Percentiles rank a stretch among this genome's conserved stretches.
phyloP scores from a whole-genome alignment of 2,329 filamentous ascomycete species.

The Talaromyces piceae region DNA sequence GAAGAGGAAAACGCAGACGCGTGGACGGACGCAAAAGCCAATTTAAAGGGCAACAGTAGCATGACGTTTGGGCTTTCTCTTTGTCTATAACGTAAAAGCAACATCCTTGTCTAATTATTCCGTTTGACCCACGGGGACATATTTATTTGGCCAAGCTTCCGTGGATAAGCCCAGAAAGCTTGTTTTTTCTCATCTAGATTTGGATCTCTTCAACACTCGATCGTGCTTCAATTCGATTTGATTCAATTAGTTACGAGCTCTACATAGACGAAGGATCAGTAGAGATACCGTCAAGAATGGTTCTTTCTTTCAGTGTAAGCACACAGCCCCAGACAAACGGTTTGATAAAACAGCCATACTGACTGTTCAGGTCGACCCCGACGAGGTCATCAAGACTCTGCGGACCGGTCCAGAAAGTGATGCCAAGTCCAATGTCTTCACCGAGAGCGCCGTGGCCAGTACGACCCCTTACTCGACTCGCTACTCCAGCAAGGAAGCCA shows the following conservation, averaged over 20 bases:
- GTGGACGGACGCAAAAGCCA: background rate
- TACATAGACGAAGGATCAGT: background rate
- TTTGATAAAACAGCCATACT: background rate
- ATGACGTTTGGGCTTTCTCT: background rate
- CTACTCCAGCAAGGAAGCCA: constrained; percentile 25
- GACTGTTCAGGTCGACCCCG: constrained; percentile 21
- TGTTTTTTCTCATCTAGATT: background rate
- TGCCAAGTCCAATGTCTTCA: constrained; percentile 21
- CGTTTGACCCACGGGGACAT: background rate
- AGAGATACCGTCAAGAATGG: background rate
- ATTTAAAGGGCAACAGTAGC: background rate
- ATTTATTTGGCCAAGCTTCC: background rate
- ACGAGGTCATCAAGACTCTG: constrained; percentile 20
- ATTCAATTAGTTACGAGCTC: background rate
- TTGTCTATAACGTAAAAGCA: background rate
- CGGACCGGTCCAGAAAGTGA: constrained; percentile 17
- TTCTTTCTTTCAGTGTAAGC: constrained; percentile 6
- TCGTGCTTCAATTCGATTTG: background rate
- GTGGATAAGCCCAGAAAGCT: background rate
- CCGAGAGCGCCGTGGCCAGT: constrained; percentile 17
- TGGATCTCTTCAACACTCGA: background rate
- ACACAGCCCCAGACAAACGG: background rate
- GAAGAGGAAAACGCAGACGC: background rate
- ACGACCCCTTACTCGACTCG: constrained; percentile 27
- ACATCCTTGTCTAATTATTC: too few species aligned